A percentile compares a stretch with the other conserved stretches of the same genome.
These are phyloP conservation scores for Ormosia semicastrata DNA, from an alignment of 306 rosid genomes.

Conservation along the genomic window DNA sequence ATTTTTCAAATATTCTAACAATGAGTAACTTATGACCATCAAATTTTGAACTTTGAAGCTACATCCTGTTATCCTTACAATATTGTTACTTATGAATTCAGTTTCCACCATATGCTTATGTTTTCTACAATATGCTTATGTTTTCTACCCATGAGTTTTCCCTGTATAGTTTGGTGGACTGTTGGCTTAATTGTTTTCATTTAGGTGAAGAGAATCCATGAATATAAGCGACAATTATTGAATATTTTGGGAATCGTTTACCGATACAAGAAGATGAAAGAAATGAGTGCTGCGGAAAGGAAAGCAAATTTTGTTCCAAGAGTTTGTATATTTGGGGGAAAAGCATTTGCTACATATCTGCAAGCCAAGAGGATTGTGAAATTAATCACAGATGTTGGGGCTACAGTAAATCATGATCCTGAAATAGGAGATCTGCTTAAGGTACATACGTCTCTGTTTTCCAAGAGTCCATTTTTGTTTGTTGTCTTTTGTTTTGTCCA, in stretches of 20 bases:
- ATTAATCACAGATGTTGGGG: slow-evolving; percentile 91
- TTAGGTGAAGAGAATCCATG: slow-evolving; percentile 99
- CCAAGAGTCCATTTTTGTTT: not conserved
- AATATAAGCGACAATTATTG: slow-evolving; percentile 87
- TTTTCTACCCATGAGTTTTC: not conserved
- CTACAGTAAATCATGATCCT: slow-evolving; percentile 83
- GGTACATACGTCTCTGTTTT: slow-evolving; percentile 48
- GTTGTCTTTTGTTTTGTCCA: not conserved
- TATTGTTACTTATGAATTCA: slow-evolving; percentile 6
- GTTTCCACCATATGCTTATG: not conserved
- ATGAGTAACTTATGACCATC: not conserved
- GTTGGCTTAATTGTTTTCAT: slow-evolving; percentile 19
- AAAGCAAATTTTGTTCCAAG: slow-evolving; percentile 77
- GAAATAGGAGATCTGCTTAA: slow-evolving; percentile 92
- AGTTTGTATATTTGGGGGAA: slow-evolving; percentile 97
- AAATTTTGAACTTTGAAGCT: slow-evolving; percentile 15
- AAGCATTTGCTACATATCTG: slow-evolving; percentile 89
- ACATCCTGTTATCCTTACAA: not conserved
- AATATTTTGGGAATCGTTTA: slow-evolving; percentile 91
- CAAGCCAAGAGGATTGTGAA: slow-evolving; percentile 99
- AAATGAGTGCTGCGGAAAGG: slow-evolving; percentile 77
- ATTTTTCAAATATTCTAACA: too few relatives aligned
- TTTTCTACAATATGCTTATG: not conserved
- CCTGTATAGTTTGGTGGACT: slow-evolving; percentile 1
- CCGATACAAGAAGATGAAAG: slow-evolving; percentile 98